phyloP scores from a whole-genome alignment of 768 basidiomycete genomes.

The Rhodocollybia butyracea region DNA sequence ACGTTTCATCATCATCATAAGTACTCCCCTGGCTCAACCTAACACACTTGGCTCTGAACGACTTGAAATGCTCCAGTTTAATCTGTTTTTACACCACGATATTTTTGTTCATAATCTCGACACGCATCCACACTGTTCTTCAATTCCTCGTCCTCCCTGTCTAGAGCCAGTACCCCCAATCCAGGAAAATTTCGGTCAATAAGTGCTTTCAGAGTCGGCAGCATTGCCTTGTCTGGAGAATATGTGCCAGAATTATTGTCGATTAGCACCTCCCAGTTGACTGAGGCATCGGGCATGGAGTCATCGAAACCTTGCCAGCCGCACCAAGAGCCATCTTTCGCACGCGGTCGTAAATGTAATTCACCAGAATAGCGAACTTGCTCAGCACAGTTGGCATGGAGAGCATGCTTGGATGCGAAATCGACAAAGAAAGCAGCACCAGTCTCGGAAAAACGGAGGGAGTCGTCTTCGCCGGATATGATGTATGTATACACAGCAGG shows the following conservation, averaged over 20 bases:
- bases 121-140: constrained; percentile 63
- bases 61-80: too few species aligned
- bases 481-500: constrained; percentile 86
- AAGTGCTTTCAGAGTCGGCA: constrained; percentile 58
- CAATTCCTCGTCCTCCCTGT: constrained; percentile 53
- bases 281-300: constrained; percentile 45
- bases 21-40: too few species aligned
- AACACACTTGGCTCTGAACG: too few species aligned
- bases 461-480: constrained; percentile 70
- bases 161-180: constrained; percentile 51
- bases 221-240: constrained; percentile 60
- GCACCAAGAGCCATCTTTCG: constrained; percentile 14
- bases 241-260: constrained; percentile 90
- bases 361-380: constrained; percentile 73
- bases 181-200: constrained; percentile 75
- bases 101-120: constrained; percentile 57
- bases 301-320: constrained; percentile 68
- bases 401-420: constrained; percentile 82
- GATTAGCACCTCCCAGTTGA: constrained; percentile 78
- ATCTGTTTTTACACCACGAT: constrained; percentile 57
- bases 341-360: constrained; percentile 71
- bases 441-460: constrained; percentile 82
- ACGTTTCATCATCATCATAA: too few species aligned
- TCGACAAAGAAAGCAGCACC: constrained; percentile 86
- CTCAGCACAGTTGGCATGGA: constrained; percentile 72